Evolutionary conservation across 208 protist genomes (phyloP).

Genomic region (Trypanosoma boissoni): DNA sequence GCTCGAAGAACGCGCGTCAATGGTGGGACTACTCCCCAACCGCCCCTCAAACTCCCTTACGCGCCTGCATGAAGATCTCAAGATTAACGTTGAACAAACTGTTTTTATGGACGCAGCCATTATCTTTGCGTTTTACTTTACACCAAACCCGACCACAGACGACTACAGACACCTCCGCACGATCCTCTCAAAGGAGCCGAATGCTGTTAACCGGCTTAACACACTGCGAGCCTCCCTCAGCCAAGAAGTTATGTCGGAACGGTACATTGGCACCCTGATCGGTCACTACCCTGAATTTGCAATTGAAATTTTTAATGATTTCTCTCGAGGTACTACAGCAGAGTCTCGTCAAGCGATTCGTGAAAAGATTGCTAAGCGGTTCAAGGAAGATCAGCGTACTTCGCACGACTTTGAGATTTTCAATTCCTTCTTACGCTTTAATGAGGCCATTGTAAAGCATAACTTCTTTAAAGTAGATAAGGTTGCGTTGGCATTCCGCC

Average conservation of each 20-base stretch:
- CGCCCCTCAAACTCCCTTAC: slow-evolving; percentile 63
- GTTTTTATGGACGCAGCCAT: slow-evolving; percentile 73
- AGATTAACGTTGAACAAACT: slow-evolving; percentile 56
- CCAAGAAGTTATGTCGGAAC: slow-evolving; percentile 89
- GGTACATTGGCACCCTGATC: slow-evolving; percentile 78
- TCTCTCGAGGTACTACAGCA: slow-evolving; percentile 58
- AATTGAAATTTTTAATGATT: slow-evolving; percentile 90
- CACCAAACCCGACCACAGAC: slow-evolving; percentile 72
- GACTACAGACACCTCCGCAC: slow-evolving; percentile 70
- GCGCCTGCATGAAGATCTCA: slow-evolving; percentile 56
- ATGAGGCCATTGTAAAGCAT: slow-evolving; percentile 91
- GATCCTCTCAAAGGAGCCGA: slow-evolving; percentile 66
- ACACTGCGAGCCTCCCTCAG: slow-evolving; percentile 71
- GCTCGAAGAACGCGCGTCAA: slow-evolving; percentile 50
- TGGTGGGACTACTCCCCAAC: slow-evolving; percentile 70
- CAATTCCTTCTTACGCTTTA: slow-evolving; percentile 89
- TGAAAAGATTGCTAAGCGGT: slow-evolving; percentile 52
- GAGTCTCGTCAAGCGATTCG: slow-evolving; percentile 55
- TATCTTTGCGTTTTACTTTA: slow-evolving; percentile 90
- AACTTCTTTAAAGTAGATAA: slow-evolving; percentile 96
- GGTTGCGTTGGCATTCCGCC: slow-evolving; percentile 89
- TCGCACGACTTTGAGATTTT: slow-evolving; percentile 82
- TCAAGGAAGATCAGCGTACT: slow-evolving; percentile 72
- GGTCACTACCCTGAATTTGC: slow-evolving; percentile 78
- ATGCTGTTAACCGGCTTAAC: slow-evolving; percentile 86